Evolutionary conservation across 495 filamentous ascomycete species (phyloP).

Genomic region (Hypoxylon intermedium): DNA sequence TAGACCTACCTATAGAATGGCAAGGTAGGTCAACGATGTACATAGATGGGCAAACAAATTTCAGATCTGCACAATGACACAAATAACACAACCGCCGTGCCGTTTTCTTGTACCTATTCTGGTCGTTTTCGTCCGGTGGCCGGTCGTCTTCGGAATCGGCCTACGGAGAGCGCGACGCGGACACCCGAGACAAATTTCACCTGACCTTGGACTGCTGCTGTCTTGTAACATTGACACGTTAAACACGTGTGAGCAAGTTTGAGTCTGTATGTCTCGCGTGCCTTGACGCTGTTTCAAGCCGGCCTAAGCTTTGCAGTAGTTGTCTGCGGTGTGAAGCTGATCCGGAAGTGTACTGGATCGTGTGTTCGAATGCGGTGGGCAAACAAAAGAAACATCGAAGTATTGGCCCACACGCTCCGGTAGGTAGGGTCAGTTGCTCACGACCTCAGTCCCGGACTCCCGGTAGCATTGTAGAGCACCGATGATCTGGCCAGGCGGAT

Average conservation of each 20-base stretch:
- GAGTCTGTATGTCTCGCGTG: constrained; percentile 27
- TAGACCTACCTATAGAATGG: background rate
- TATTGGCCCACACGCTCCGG: constrained; percentile 3
- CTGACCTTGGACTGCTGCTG: constrained; percentile 6
- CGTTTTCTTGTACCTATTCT: background rate
- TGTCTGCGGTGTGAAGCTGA: constrained; percentile 30
- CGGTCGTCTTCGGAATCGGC: constrained; percentile 3
- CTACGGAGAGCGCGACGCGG: constrained; percentile 19
- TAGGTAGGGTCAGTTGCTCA: constrained; percentile 4
- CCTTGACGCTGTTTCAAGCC: constrained; percentile 23
- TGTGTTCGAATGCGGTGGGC: constrained; percentile 20
- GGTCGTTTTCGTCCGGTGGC: background rate
- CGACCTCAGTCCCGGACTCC: constrained; percentile 20
- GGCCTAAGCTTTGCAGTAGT: constrained; percentile 7
- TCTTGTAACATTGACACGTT: constrained; percentile 25
- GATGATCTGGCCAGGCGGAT: constrained; percentile 11
- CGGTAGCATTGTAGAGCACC: constrained; percentile 14
- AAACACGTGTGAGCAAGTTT: constrained; percentile 17
- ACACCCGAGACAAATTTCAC: constrained; percentile 24
- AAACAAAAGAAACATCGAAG: constrained; percentile 3
- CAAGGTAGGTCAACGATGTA: background rate
- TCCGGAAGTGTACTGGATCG: constrained; percentile 25
- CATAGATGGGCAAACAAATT: background rate
- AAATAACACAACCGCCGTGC: constrained; percentile 6
- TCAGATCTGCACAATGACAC: constrained; percentile 17